Conservation (phyloP, 1,139 yeast genomes). For the Zhuliangozyma parablackwelliae region DNA sequence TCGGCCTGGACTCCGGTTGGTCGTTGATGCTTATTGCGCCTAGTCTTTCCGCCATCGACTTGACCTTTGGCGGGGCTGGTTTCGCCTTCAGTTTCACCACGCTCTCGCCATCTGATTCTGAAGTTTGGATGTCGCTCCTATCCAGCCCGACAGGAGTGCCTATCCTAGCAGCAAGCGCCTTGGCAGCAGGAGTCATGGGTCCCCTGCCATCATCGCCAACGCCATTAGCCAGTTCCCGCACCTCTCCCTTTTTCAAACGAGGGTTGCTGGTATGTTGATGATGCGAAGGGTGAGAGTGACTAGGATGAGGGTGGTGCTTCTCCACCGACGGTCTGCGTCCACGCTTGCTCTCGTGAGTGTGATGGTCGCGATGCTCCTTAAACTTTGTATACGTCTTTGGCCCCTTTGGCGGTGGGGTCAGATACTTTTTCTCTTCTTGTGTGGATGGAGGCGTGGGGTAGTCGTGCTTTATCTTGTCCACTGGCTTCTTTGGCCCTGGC, state of each 20-base stretch:
- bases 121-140: too few relatives aligned
- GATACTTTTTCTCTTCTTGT: conserved; percentile 2
- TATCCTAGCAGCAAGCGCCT: conserved; percentile 23
- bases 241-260: too few relatives aligned
- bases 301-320: not conserved
- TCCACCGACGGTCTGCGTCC: conserved; percentile 1
- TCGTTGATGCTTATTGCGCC: too few relatives aligned
- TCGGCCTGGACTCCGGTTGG: not conserved
- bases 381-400: not conserved
- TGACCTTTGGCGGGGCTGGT: not conserved
- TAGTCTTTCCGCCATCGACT: too few relatives aligned
- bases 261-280: too few relatives aligned
- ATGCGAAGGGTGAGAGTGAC: too few relatives aligned
- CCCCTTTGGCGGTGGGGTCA: conserved; percentile 7
- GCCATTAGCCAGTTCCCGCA: not conserved
- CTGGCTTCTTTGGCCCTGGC: conserved; percentile 2
- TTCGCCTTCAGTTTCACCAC: not conserved
- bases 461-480: not conserved
- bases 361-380: not conserved
- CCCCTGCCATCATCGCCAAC: conserved; percentile 6
- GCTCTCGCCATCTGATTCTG: not conserved
- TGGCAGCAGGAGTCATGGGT: conserved; percentile 25
- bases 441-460: not conserved
- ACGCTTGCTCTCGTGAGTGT: not conserved
- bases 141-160: conserved; percentile 7